Conservation (phyloP, 208 protist species). For the Crithidia expoeki region DNA sequence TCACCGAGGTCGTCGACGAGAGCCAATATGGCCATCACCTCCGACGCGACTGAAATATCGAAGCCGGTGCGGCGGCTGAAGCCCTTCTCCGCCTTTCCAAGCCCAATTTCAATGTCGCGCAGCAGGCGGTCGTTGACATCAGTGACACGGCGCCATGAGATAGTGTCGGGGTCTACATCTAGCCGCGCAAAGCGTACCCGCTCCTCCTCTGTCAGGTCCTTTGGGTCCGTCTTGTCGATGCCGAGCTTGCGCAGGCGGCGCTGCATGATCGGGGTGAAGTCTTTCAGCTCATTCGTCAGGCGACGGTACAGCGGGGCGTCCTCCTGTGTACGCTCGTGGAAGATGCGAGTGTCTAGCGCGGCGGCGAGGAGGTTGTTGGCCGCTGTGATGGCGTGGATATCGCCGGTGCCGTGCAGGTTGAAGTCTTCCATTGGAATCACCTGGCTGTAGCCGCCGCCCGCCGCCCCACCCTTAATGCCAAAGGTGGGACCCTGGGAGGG, state of each 20-base stretch:
- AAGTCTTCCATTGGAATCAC: constrained; percentile 98
- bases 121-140: constrained; percentile 98
- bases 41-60: constrained; percentile 97
- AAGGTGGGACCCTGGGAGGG: constrained; percentile 98
- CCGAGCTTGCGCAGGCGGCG: constrained; percentile 90
- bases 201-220: constrained; percentile 90
- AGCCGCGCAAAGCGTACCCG: constrained; percentile 92
- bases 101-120: constrained; percentile 95
- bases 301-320: constrained; percentile 89
- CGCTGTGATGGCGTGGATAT: constrained; percentile 98
- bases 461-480: constrained; percentile 97
- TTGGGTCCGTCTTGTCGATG: constrained; percentile 93
- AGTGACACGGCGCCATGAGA: constrained; percentile 97
- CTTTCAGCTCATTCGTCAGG: constrained; percentile 69
- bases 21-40: constrained; percentile 99
- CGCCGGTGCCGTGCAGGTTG: constrained; percentile 98
- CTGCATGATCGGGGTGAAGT: constrained; percentile 94
- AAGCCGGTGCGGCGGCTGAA: constrained; percentile 90
- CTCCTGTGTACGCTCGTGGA: constrained; percentile 96
- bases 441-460: constrained; percentile 98
- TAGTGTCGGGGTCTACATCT: constrained; percentile 95
- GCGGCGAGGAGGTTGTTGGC: constrained; percentile 97
- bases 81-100: constrained; percentile 92
- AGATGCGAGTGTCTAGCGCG: constrained; percentile 97
- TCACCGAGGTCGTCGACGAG: constrained; percentile 92